Percentiles rank a stretch among this genome's conserved stretches.
phyloP scores from a whole-genome alignment of 495 filamentous ascomycete genomes.

The Hyaloscypha variabilis region DNA sequence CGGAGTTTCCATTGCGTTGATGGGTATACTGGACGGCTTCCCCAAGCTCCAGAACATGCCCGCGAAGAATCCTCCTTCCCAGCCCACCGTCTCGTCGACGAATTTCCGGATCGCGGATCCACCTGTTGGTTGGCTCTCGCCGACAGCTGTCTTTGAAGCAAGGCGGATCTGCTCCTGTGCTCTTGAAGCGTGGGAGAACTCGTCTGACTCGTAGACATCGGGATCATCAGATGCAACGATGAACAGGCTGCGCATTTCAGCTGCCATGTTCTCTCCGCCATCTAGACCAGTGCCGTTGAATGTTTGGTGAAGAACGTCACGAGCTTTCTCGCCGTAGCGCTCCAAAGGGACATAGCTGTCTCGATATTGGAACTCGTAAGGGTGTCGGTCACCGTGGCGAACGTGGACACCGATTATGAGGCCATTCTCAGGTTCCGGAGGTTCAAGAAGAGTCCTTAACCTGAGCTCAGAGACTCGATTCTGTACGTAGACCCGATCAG shows the following conservation, averaged over 20 bases:
- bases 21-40: slow-evolving; percentile 22
- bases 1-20: slow-evolving; percentile 19
- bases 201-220: slow-evolving; percentile 58
- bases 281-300: slow-evolving; percentile 22
- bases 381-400: slow-evolving; percentile 72
- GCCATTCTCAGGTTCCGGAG: slow-evolving; percentile 34
- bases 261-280: slow-evolving; percentile 14
- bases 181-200: slow-evolving; percentile 50
- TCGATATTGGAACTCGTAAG: slow-evolving; percentile 65
- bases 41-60: slow-evolving; percentile 72
- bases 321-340: slow-evolving; percentile 48
- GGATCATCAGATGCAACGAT: slow-evolving; percentile 75
- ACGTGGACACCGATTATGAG: slow-evolving; percentile 68
- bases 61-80: slow-evolving; percentile 76
- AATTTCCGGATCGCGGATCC: slow-evolving; percentile 48
- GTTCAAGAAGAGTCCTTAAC: slow-evolving; percentile 41
- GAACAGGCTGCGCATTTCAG: slow-evolving; percentile 32
- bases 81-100: slow-evolving; percentile 67
- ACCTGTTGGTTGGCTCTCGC: slow-evolving; percentile 30
- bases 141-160: slow-evolving; percentile 50
- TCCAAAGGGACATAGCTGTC: slow-evolving; percentile 70
- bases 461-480: slow-evolving; percentile 50
- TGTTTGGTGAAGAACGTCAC: slow-evolving; percentile 22
- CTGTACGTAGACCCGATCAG: slow-evolving; percentile 58
- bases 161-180: slow-evolving; percentile 70